Conservation (phyloP, 2,329 filamentous ascomycete species). For the Ceratocystis diversiconidia region DNA sequence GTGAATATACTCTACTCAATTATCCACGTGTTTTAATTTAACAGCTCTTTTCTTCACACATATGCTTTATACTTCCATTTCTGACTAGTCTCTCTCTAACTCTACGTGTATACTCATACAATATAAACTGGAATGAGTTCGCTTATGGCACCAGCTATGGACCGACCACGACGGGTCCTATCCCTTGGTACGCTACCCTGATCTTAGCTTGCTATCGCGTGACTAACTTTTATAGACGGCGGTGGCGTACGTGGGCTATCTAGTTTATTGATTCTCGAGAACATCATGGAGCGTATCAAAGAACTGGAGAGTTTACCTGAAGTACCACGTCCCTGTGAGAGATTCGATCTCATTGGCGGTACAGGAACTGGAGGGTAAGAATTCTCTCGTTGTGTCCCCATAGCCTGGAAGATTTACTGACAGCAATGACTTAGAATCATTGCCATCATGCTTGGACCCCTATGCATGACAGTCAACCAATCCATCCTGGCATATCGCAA, state of each 20-base stretch:
- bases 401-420: no score
- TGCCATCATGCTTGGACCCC: neutral
- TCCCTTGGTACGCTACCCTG: no score
- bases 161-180: no score
- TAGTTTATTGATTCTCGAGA: slow-evolving; percentile 21
- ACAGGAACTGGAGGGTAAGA: slow-evolving; percentile 23
- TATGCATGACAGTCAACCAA: neutral
- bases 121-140: no score
- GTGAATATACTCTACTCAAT: no score
- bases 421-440: neutral
- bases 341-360: slow-evolving; percentile 24
- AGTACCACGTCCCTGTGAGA: slow-evolving; percentile 22
- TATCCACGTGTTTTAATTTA: no score
- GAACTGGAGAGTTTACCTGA: slow-evolving; percentile 16
- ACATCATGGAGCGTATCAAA: slow-evolving; percentile 7
- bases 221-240: slow-evolving; percentile 17
- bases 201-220: no score
- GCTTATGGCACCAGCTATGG: no score
- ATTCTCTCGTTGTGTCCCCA: neutral
- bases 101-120: no score
- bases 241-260: slow-evolving; percentile 23
- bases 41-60: no score
- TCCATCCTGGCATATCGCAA: neutral
- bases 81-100: no score
- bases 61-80: no score